Evolutionary conservation across 495 filamentous ascomycete species (phyloP).

Genomic region (Penicillium flavigenum): DNA sequence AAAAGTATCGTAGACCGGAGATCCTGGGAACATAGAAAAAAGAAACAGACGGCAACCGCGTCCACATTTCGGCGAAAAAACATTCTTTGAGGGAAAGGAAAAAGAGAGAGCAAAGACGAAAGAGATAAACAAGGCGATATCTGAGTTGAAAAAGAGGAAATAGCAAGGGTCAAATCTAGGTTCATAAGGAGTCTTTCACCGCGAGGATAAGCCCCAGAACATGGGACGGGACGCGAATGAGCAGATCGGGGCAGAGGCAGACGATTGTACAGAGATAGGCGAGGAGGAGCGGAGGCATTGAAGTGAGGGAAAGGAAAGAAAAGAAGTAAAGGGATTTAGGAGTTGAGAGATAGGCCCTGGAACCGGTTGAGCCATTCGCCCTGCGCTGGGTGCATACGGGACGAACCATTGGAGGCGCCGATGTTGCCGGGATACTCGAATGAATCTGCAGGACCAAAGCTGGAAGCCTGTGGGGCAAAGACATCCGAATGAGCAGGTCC

Average conservation of each 20-base stretch:
- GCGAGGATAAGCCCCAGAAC: neutral
- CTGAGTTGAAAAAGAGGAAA: neutral
- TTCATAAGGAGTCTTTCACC: slow-evolving; percentile 11
- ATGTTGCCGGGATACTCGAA: slow-evolving; percentile 34
- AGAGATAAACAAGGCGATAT: neutral
- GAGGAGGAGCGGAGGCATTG: neutral
- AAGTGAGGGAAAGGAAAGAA: neutral
- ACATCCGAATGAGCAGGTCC: slow-evolving; percentile 29
- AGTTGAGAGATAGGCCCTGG: slow-evolving; percentile 54
- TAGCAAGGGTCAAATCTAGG: slow-evolving; percentile 11
- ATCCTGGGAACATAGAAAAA: neutral
- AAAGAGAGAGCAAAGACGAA: neutral
- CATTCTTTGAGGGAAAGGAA: slow-evolving; percentile 5
- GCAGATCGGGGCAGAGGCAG: neutral
- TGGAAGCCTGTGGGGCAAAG: slow-evolving; percentile 37
- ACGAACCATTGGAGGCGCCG: slow-evolving; percentile 25
- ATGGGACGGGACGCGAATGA: neutral
- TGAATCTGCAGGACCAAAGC: slow-evolving; percentile 36
- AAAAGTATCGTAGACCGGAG: neutral
- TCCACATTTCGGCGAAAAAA: neutral
- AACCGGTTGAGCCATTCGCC: slow-evolving; percentile 49
- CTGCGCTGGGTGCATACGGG: slow-evolving; percentile 40
- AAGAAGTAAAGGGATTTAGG: slow-evolving; percentile 23
- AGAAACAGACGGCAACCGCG: neutral
- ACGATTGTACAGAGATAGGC: slow-evolving; percentile 21